Evolutionary conservation across 148 eudicot genomes (phyloP), one percentile per base, ranked within the genome.

Genomic region (Dianthus caryophyllus): DNA sequence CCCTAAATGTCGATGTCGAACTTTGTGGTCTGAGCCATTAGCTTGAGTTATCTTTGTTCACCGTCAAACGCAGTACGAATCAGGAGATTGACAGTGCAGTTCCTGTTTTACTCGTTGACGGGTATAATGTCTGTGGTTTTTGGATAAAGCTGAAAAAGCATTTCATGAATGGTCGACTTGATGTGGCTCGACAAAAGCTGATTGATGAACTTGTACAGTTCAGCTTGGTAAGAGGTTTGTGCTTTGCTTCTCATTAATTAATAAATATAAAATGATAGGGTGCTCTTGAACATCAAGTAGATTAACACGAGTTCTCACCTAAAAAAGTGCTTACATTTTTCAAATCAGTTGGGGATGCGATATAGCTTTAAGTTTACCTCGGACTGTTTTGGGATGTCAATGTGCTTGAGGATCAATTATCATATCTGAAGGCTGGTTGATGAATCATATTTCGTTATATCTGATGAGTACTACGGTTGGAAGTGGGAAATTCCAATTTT

Each of bases 91-190:
- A 88, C 54, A 81, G 73, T 64, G 99, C 87, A 69, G 83, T 67
- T 65, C 96, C 99, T 67, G 97, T 95, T 70, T 82, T 95, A 77
- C 96, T 95, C 62, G 97, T 95, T 78, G 99, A 95, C 84, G 99
- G 97, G 43, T 95, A 95, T 73, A 95, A 95, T 74, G 93, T 95
- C 50, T 95, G 99, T 60, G 99, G 99, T 69, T 95, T 85, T 76
- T 95, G 99, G 99, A 72, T 73, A 16, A 95, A 88, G 78, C 77
- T 95, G 78, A 95, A 90, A 84, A 90, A 95, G 73, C 85, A 95
- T 87, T 95, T 95, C 73, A 74, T 80, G 79, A 79, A 48, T 74
- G 99, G 96, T 68, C 80, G 85, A 50, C 97, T 95, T 78, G 91
- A 86, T 57, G 65, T 87, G 69, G 99, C 99, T 64, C 90, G 97